These are phyloP conservation scores for Backusella australiensis DNA, from an alignment of 192 early-diverging fungal genomes.

Conservation along the genomic window DNA sequence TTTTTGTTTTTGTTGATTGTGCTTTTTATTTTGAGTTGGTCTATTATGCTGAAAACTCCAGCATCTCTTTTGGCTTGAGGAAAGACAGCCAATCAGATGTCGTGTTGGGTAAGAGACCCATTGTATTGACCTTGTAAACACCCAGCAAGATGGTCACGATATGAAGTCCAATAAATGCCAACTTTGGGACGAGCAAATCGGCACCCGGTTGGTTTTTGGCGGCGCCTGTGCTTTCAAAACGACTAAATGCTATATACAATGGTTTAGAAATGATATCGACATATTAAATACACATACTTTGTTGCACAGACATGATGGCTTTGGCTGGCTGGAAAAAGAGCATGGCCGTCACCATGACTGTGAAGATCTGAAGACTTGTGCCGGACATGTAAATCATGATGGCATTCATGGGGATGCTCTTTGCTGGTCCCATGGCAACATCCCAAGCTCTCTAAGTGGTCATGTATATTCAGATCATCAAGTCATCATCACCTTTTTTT, in stretches of 20 bases:
- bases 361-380: conserved; percentile 93
- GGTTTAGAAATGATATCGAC: neutral
- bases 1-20: too few relatives aligned
- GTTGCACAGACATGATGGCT: conserved; percentile 68
- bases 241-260: conserved; percentile 61
- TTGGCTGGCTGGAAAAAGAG: conserved; percentile 84
- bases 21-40: too few relatives aligned
- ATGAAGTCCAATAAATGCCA: conserved; percentile 82
- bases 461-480: neutral
- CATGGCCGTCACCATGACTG: conserved; percentile 95
- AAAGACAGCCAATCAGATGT: conserved; percentile 97
- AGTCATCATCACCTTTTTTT: neutral
- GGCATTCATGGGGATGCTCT: conserved; percentile 94
- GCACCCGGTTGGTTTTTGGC: conserved; percentile 21
- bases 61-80: conserved; percentile 57
- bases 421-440: conserved; percentile 82
- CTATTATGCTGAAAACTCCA: conserved; percentile 13
- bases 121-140: conserved; percentile 86
- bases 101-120: conserved; percentile 95
- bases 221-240: conserved; percentile 62
- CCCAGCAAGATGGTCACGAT: conserved; percentile 80
- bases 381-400: conserved; percentile 99
- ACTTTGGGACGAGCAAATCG: conserved; percentile 73
- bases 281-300: conserved; percentile 40
- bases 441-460: conserved; percentile 92